phyloP scores from a whole-genome alignment of 129 eudicot genomes.

The Deinandra increscens region DNA sequence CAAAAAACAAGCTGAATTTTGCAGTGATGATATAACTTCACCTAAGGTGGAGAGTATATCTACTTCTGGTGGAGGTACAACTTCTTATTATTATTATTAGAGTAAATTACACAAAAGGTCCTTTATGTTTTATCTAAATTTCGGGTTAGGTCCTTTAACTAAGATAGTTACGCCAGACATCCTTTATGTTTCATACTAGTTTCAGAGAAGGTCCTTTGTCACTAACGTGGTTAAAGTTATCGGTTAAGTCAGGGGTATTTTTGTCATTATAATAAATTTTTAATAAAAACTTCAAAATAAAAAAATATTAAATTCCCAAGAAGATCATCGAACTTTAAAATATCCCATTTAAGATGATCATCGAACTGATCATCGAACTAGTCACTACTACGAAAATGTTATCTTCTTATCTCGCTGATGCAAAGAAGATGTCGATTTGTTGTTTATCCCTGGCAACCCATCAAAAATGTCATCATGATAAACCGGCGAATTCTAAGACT shows the following conservation, averaged over 20 bases:
- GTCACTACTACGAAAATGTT: constrained; percentile 13
- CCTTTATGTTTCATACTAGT: no score
- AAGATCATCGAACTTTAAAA: no score
- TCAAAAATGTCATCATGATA: constrained; percentile 30
- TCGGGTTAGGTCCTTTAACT: no score
- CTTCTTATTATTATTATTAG: background rate
- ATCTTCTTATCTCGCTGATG: constrained; percentile 25
- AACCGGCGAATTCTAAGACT: constrained; percentile 45
- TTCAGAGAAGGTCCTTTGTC: no score
- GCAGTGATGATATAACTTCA: constrained; percentile 27
- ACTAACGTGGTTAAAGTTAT: no score
- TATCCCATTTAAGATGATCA: no score
- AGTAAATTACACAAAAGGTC: no score
- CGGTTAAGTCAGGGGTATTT: no score
- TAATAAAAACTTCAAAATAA: no score
- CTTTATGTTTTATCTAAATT: no score
- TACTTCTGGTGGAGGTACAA: constrained; percentile 34
- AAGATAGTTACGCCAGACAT: no score
- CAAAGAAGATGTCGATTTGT: constrained; percentile 21
- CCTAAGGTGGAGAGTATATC: constrained; percentile 29
- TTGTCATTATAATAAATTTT: no score
- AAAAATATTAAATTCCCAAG: constrained; percentile 20
- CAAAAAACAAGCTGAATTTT: constrained; percentile 28
- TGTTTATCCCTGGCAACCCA: constrained; percentile 28
- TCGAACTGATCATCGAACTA: constrained; percentile 31